phyloP scores from a whole-genome alignment of 495 filamentous ascomycete species.

The Neurospora tetrasperma region DNA sequence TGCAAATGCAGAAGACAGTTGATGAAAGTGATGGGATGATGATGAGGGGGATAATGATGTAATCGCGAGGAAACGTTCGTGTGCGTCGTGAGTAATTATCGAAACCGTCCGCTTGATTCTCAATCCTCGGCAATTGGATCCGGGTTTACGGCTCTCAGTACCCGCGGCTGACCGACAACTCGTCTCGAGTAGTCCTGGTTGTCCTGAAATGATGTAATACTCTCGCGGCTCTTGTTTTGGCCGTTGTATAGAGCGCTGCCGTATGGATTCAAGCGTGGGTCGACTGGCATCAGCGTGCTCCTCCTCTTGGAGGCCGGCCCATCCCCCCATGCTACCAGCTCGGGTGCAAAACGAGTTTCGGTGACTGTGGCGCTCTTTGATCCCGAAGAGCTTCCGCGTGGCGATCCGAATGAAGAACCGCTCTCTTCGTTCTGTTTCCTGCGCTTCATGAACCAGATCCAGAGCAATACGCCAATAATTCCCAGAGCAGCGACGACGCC shows the following conservation, averaged over 20 bases:
- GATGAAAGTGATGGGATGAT: background rate
- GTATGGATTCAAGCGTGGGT: slow-evolving; percentile 46
- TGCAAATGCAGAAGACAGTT: background rate
- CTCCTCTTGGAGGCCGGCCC: slow-evolving; percentile 21
- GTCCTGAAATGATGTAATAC: slow-evolving; percentile 44
- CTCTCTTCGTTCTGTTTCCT: slow-evolving; percentile 14
- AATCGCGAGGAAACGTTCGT: background rate
- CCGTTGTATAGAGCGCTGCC: slow-evolving; percentile 35
- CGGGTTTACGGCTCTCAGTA: slow-evolving; percentile 44
- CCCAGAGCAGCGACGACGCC: slow-evolving; percentile 28
- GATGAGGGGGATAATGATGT: background rate
- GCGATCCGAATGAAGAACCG: slow-evolving; percentile 13
- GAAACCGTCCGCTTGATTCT: slow-evolving; percentile 1
- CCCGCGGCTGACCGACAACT: slow-evolving; percentile 27
- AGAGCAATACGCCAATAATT: slow-evolving; percentile 20
- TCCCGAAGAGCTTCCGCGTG: slow-evolving; percentile 32
- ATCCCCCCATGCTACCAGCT: background rate
- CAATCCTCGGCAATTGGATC: slow-evolving; percentile 28
- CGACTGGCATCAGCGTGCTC: slow-evolving; percentile 43
- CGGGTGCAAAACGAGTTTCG: slow-evolving; percentile 12
- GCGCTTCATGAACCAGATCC: slow-evolving; percentile 23
- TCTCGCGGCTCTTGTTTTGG: slow-evolving; percentile 42
- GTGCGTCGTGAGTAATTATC: background rate
- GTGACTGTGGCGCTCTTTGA: slow-evolving; percentile 27
- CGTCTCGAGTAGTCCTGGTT: slow-evolving; percentile 46